Evolutionary conservation across 139 green algal genomes (phyloP).

Genomic region (Coelastrella sp.): DNA sequence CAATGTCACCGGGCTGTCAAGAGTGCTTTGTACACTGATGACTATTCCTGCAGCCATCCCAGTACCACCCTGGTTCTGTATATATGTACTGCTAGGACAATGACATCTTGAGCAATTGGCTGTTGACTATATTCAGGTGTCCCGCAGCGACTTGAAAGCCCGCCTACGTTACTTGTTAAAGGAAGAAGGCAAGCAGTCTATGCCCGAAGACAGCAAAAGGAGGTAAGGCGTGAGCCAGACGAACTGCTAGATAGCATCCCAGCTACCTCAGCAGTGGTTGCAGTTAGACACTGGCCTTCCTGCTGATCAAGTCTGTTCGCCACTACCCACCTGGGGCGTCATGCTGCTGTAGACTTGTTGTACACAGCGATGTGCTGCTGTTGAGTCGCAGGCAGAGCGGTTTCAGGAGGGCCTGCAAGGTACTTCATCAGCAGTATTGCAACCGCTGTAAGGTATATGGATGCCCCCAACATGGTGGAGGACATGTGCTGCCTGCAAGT

Average conservation of each 20-base stretch:
- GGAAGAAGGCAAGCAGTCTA: not conserved
- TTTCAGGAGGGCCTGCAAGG: not conserved
- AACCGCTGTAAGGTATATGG: constrained; percentile 70
- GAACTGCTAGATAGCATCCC: not conserved
- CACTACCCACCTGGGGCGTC: not conserved
- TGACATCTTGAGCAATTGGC: no score
- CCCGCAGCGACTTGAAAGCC: not conserved
- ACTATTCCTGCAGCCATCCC: no score
- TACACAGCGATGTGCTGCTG: not conserved
- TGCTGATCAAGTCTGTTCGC: not conserved
- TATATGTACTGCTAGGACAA: no score
- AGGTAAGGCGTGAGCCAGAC: not conserved
- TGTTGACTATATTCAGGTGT: not conserved
- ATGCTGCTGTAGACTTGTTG: not conserved
- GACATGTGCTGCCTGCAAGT: constrained; percentile 35
- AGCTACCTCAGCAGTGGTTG: not conserved
- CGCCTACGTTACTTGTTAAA: not conserved
- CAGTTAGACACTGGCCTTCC: not conserved
- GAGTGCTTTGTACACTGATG: no score
- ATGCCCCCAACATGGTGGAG: constrained; percentile 66
- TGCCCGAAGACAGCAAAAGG: not conserved
- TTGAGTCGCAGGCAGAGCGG: not conserved
- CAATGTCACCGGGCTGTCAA: no score
- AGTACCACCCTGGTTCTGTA: no score
- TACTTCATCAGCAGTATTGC: constrained; percentile 62